phyloP scores from a whole-genome alignment of 352 stramenopile genomes.

The Phytophthora pseudosyringae region DNA sequence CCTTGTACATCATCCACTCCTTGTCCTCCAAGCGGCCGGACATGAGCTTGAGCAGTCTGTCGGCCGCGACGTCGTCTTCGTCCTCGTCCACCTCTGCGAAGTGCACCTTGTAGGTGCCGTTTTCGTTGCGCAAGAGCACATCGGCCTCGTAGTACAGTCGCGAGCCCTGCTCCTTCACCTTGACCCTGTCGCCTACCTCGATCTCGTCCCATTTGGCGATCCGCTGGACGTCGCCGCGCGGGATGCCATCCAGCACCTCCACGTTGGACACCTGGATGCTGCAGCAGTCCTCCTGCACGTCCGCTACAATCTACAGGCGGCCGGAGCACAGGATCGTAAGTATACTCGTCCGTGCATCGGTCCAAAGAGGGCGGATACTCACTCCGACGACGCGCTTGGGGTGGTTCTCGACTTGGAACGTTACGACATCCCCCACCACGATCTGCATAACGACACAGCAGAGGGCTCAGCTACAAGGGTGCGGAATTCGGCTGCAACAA shows the following conservation, averaged over 20 bases:
- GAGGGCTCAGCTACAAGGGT: background rate
- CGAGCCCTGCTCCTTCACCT: slow-evolving; percentile 67
- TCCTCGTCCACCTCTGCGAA: slow-evolving; percentile 63
- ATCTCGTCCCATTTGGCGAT: slow-evolving; percentile 75
- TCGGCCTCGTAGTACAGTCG: slow-evolving; percentile 71
- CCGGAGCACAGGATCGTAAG: slow-evolving; percentile 4
- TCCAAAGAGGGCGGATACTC: slow-evolving; percentile 4
- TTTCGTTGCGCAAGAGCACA: slow-evolving; percentile 48
- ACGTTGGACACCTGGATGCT: slow-evolving; percentile 61
- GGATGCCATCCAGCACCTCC: slow-evolving; percentile 52
- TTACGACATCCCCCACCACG: slow-evolving; percentile 67
- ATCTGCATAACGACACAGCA: slow-evolving; percentile 39
- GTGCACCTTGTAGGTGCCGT: slow-evolving; percentile 72
- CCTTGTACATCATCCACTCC: slow-evolving; percentile 81
- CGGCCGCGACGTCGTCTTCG: slow-evolving; percentile 49
- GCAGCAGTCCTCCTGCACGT: slow-evolving; percentile 51
- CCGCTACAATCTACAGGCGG: slow-evolving; percentile 47
- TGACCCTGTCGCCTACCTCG: slow-evolving; percentile 65
- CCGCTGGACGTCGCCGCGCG: slow-evolving; percentile 50
- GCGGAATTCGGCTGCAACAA: background rate
- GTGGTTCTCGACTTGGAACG: slow-evolving; percentile 51
- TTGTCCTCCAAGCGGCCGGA: slow-evolving; percentile 68
- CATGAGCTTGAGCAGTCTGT: slow-evolving; percentile 71
- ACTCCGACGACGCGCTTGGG: slow-evolving; percentile 66
- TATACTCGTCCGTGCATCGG: background rate